Percentiles rank a stretch among this genome's conserved stretches.
Conservation (phyloP, 495 filamentous ascomycete species). For the Ramalina intermedia region DNA sequence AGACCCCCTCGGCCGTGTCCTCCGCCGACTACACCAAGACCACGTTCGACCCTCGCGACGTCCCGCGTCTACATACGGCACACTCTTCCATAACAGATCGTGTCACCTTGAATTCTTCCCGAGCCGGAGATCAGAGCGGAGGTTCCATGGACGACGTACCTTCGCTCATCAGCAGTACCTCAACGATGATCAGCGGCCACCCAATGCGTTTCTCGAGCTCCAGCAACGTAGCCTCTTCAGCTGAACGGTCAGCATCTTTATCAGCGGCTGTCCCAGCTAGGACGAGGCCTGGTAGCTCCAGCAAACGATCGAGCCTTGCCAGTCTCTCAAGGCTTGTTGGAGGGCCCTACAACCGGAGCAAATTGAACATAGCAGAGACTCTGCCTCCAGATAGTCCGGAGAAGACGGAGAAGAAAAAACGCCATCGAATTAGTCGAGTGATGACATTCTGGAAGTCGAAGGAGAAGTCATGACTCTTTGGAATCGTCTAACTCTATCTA, state of each 20-base stretch:
- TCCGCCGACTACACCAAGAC: slow-evolving; percentile 23
- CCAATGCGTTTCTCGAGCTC: slow-evolving; percentile 32
- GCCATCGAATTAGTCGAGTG: slow-evolving; percentile 60
- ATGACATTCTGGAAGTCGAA: slow-evolving; percentile 72
- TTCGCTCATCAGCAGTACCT: slow-evolving; percentile 73
- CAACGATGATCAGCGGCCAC: slow-evolving; percentile 57
- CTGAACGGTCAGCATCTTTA: slow-evolving; percentile 54
- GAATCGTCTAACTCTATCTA: background rate
- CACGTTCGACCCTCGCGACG: slow-evolving; percentile 40
- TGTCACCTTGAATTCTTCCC: slow-evolving; percentile 32
- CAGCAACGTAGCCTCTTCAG: slow-evolving; percentile 32
- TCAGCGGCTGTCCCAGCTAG: slow-evolving; percentile 51
- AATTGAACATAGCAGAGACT: slow-evolving; percentile 61
- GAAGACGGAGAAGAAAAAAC: slow-evolving; percentile 51
- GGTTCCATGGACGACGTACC: slow-evolving; percentile 77
- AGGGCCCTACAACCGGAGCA: slow-evolving; percentile 64
- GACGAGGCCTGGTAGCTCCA: slow-evolving; percentile 24
- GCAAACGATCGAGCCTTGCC: slow-evolving; percentile 68
- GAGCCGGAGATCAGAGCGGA: slow-evolving; percentile 47
- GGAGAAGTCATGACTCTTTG: slow-evolving; percentile 21
- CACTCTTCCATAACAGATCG: slow-evolving; percentile 58
- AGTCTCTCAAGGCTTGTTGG: slow-evolving; percentile 75
- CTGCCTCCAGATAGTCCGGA: slow-evolving; percentile 37
- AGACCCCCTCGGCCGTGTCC: slow-evolving; percentile 20
- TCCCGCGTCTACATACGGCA: slow-evolving; percentile 55